These are phyloP conservation scores for Nemania diffusa DNA, from an alignment of 2,329 filamentous ascomycete genomes.

Conservation along the genomic window DNA sequence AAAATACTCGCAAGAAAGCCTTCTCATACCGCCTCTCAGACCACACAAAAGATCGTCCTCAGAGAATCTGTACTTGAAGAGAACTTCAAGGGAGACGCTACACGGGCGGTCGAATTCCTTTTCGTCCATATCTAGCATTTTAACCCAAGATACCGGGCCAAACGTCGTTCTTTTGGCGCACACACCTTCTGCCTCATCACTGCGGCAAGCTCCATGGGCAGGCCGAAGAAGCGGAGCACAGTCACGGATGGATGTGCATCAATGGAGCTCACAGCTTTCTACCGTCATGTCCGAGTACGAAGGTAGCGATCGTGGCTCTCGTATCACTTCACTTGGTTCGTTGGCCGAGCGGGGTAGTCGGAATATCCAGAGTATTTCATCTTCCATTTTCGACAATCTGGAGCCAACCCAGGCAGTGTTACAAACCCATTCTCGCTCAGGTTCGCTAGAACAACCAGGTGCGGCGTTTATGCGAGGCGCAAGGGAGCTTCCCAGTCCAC, in stretches of 20 bases:
- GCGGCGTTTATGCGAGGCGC: conserved; percentile 56
- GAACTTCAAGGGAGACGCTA: conserved; percentile 64
- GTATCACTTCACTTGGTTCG: conserved; percentile 58
- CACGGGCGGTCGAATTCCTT: conserved; percentile 61
- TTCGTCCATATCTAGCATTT: conserved; percentile 65
- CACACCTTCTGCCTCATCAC: conserved; percentile 47
- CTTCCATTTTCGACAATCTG: conserved; percentile 59
- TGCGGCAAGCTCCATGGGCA: conserved; percentile 48
- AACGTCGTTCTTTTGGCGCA: conserved; percentile 53
- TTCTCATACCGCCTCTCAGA: conserved; percentile 66
- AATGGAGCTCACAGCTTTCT: conserved; percentile 73
- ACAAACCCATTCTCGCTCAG: conserved; percentile 55
- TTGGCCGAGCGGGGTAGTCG: conserved; percentile 59
- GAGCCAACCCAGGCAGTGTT: conserved; percentile 48
- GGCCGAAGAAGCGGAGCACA: conserved; percentile 39
- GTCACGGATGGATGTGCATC: conserved; percentile 62
- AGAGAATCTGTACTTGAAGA: conserved; percentile 62
- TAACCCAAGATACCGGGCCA: conserved; percentile 60
- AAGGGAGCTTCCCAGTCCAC: conserved; percentile 51
- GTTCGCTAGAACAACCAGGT: conserved; percentile 62
- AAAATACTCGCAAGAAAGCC: conserved; percentile 70
- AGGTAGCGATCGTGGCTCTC: conserved; percentile 61
- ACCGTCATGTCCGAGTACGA: conserved; percentile 73
- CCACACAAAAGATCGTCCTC: conserved; percentile 59
- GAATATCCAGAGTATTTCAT: conserved; percentile 67